These are phyloP conservation scores for Penicillium sp. DNA, from an alignment of 2,329 filamentous ascomycete genomes.

Conservation along the genomic window DNA sequence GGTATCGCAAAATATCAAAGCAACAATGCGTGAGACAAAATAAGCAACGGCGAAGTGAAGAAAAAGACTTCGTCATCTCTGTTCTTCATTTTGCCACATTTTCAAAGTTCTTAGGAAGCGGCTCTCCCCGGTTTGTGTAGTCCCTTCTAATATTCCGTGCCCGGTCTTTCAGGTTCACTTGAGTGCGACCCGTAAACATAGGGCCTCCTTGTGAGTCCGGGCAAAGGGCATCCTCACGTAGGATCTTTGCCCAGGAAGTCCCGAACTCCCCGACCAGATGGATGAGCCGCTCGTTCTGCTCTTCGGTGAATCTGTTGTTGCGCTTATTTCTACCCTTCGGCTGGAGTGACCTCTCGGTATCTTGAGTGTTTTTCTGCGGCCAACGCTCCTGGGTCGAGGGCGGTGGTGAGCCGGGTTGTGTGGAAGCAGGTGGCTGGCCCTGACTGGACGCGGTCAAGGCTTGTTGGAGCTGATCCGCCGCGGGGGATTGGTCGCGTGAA, in stretches of 20 bases:
- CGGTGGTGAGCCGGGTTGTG: not conserved
- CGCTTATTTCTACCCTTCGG: not conserved
- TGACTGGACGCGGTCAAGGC: not conserved
- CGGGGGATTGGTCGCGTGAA: not conserved
- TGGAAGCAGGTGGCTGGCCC: not conserved
- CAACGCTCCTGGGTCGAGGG: not conserved
- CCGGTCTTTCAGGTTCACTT: slow-evolving; percentile 56
- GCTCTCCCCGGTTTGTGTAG: slow-evolving; percentile 30
- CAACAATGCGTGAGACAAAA: not conserved
- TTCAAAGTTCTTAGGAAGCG: not conserved
- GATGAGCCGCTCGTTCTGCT: slow-evolving; percentile 47
- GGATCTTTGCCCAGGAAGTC: slow-evolving; percentile 49
- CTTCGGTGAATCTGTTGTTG: slow-evolving; percentile 32
- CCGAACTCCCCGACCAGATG: slow-evolving; percentile 50
- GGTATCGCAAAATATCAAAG: not conserved
- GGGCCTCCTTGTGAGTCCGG: slow-evolving; percentile 31
- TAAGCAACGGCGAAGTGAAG: not conserved
- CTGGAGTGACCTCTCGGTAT: too few relatives aligned
- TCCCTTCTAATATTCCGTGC: slow-evolving; percentile 54
- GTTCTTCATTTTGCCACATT: not conserved
- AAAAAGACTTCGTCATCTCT: not conserved
- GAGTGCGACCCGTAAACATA: slow-evolving; percentile 40
- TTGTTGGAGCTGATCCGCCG: slow-evolving; percentile 8
- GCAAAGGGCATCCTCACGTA: slow-evolving; percentile 29
- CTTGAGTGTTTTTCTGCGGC: too few relatives aligned